Percentiles rank a stretch among this genome's conserved stretches.
phyloP scores from a whole-genome alignment of 495 filamentous ascomycete species.

The Lichina pygmaea region DNA sequence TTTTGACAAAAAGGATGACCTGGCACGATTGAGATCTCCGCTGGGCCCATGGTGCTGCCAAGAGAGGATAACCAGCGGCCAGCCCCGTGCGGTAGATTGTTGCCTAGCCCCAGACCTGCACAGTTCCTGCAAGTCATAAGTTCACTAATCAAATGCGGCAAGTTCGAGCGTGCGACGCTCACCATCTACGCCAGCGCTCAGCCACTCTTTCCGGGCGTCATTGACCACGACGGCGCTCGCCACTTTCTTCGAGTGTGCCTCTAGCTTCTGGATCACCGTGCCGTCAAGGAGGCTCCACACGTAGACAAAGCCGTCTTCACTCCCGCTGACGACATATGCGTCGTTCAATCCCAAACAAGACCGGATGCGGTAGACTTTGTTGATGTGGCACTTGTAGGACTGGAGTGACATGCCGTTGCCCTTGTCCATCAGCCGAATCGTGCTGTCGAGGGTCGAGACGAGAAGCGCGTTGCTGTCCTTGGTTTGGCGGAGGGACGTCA shows the following conservation, averaged over 20 bases:
- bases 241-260: slow-evolving; percentile 24
- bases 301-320: slow-evolving; percentile 53
- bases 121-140: no score
- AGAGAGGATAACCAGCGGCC: no score
- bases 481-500: slow-evolving; percentile 44
- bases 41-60: no score
- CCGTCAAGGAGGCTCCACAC: slow-evolving; percentile 79
- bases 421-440: slow-evolving; percentile 60
- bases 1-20: no score
- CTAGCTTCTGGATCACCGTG: slow-evolving; percentile 29
- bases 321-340: slow-evolving; percentile 55
- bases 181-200: slow-evolving; percentile 3
- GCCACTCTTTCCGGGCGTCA: neutral
- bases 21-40: no score
- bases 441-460: slow-evolving; percentile 49
- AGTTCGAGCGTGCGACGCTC: neutral
- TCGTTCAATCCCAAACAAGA: slow-evolving; percentile 35
- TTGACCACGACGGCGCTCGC: slow-evolving; percentile 14
- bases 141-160: no score
- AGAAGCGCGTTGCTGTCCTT: slow-evolving; percentile 46
- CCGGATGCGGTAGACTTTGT: slow-evolving; percentile 42
- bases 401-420: slow-evolving; percentile 43
- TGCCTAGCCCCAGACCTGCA: no score
- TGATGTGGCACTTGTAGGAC: slow-evolving; percentile 35
- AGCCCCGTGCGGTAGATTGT: no score